These are phyloP conservation scores for Leishmania tropica DNA, from an alignment of 208 protist genomes.

Conservation along the genomic window DNA sequence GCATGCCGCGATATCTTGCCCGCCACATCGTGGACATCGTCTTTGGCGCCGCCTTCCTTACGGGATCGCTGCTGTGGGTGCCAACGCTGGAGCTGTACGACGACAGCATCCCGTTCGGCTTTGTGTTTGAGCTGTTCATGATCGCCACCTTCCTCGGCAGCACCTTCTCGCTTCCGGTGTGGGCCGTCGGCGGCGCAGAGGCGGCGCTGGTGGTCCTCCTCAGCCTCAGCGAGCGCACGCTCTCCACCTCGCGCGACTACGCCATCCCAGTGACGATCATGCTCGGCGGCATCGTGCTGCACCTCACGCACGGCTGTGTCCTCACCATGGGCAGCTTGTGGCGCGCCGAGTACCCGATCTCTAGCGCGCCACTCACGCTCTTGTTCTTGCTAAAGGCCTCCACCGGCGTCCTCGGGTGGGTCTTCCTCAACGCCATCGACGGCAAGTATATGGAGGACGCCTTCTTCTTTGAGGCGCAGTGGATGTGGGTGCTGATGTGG, in stretches of 20 bases:
- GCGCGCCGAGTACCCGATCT: conserved; percentile 13
- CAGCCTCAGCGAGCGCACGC: conserved; percentile 13
- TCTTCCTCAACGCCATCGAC: conserved; percentile 17
- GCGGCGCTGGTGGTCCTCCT: conserved; percentile 17
- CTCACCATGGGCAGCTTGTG: conserved; percentile 11
- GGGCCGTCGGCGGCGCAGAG: conserved; percentile 23
- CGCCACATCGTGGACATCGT: conserved; percentile 64
- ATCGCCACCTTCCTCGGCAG: conserved; percentile 36
- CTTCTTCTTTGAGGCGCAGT: conserved; percentile 21
- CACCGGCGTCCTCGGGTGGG: conserved; percentile 14
- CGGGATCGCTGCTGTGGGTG: conserved; percentile 93
- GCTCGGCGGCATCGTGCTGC: conserved; percentile 23
- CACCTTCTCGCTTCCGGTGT: conserved; percentile 25
- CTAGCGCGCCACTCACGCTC: conserved; percentile 6
- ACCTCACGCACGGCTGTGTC: conserved; percentile 8
- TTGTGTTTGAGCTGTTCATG: conserved; percentile 51
- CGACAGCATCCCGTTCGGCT: conserved; percentile 47
- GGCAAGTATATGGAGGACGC: conserved; percentile 25
- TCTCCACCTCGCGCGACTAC: conserved; percentile 27
- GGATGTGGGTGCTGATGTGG: conserved; percentile 21
- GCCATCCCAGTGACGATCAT: conserved; percentile 27
- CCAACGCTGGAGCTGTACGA: conserved; percentile 58
- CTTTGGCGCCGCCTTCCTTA: conserved; percentile 90
- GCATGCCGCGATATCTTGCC: conserved; percentile 30
- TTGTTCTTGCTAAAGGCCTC: conserved; percentile 12